Evolutionary conservation across 2,329 filamentous ascomycete genomes (phyloP).

Genomic region (Escovopsis sp.): DNA sequence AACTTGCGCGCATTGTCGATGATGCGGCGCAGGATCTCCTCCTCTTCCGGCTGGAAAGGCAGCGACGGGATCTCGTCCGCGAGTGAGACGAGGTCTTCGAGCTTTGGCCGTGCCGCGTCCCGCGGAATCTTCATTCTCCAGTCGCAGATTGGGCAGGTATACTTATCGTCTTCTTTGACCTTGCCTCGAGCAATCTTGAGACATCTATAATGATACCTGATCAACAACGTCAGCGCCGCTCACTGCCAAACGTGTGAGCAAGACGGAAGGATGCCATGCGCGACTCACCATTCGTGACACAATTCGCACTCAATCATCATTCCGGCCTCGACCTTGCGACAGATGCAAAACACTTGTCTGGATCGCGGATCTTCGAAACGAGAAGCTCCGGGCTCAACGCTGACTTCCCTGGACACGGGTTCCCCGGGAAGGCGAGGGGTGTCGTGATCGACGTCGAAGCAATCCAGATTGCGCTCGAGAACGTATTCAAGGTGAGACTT

Average conservation of each 20-base stretch:
- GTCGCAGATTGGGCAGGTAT: constrained; percentile 95
- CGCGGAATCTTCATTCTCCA: constrained; percentile 94
- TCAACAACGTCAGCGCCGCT: constrained; percentile 5
- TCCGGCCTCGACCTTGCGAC: constrained; percentile 78
- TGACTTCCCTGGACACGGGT: constrained; percentile 73
- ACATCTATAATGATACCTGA: constrained; percentile 92
- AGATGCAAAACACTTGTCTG: constrained; percentile 90
- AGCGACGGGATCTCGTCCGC: constrained; percentile 66
- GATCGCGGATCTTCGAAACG: constrained; percentile 48
- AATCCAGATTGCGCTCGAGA: constrained; percentile 73
- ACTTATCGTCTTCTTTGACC: constrained; percentile 96
- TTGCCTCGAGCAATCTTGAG: constrained; percentile 95
- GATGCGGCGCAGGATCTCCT: constrained; percentile 72
- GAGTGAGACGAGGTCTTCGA: constrained; percentile 77
- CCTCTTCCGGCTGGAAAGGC: constrained; percentile 93
- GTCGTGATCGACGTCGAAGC: constrained; percentile 76
- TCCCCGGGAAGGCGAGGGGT: constrained; percentile 83
- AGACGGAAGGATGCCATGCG: too few species aligned
- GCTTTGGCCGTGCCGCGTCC: constrained; percentile 85
- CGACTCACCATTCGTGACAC: constrained; percentile 83
- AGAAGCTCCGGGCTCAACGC: constrained; percentile 34
- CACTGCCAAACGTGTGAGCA: background rate
- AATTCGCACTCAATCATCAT: constrained; percentile 99
- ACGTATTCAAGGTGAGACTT: constrained; percentile 92
- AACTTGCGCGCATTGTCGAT: constrained; percentile 76